Evolutionary conservation across 768 basidiomycete species (phyloP).

Genomic region (Lactifluus echinatus): DNA sequence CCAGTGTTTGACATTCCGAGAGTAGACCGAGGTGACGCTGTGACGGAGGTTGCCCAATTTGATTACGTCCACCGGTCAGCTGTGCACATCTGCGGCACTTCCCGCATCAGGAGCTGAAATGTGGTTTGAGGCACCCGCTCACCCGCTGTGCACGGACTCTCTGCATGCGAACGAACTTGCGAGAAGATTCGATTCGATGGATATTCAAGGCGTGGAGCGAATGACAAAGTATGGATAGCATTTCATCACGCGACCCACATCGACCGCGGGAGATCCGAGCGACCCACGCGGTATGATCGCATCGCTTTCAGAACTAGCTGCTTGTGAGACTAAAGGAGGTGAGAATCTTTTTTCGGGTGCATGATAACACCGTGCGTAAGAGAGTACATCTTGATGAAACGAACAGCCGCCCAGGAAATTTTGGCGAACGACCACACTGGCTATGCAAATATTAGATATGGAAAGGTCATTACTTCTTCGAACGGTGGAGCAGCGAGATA

Average conservation of each 20-base stretch:
- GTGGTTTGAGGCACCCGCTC: background rate
- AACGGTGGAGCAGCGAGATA: background rate
- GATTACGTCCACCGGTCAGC: background rate
- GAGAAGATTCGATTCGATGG: background rate
- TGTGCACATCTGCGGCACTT: background rate
- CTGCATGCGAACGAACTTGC: background rate
- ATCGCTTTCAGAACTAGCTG: background rate
- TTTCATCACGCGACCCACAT: background rate
- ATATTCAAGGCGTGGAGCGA: background rate
- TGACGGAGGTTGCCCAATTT: background rate
- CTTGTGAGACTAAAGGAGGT: background rate
- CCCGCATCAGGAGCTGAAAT: background rate
- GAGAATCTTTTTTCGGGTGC: background rate
- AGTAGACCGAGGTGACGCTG: no score
- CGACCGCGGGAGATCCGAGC: background rate
- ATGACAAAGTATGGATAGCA: background rate
- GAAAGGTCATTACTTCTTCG: conserved; percentile 4
- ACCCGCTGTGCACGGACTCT: background rate
- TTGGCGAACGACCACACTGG: background rate
- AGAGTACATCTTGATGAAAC: background rate
- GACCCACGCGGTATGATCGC: background rate
- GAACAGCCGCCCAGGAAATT: background rate
- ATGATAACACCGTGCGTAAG: background rate
- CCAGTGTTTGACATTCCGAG: no score
- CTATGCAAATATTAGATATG: conserved; percentile 14